Evolutionary conservation across 805 yeast species (phyloP).

Genomic region (Wickerhamiella kurtzmanii): DNA sequence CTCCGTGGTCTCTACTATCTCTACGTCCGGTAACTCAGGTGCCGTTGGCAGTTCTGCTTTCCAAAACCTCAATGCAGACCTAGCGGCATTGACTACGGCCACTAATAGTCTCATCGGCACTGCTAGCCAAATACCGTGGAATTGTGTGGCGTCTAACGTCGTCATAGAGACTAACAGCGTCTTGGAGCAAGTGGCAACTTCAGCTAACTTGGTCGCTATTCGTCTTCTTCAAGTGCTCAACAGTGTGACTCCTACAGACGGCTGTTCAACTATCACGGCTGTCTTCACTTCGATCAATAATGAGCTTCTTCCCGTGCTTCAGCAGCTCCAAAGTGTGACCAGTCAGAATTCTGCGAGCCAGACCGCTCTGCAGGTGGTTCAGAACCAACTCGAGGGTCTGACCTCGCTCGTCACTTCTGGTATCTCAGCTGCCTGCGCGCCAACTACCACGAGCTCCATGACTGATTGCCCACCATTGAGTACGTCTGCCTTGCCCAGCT

Average conservation of each 20-base stretch:
- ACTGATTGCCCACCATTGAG: background rate
- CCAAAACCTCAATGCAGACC: background rate
- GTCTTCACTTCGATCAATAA: background rate
- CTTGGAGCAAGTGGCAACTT: background rate
- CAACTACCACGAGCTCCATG: background rate
- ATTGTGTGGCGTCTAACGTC: background rate
- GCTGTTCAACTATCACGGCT: background rate
- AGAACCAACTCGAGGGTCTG: background rate
- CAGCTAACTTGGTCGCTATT: background rate
- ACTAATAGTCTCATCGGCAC: background rate
- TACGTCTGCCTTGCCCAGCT: background rate
- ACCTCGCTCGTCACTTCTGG: background rate
- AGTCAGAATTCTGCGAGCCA: background rate
- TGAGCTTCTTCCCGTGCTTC: background rate
- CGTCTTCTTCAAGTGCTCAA: background rate
- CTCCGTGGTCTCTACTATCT: background rate
- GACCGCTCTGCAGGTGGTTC: background rate
- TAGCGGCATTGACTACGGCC: background rate
- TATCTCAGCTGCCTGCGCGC: background rate
- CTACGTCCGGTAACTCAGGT: background rate
- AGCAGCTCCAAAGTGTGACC: background rate
- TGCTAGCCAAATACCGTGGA: background rate
- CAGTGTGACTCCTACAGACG: background rate
- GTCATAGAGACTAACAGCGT: background rate
- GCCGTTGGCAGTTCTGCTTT: background rate